Percentiles rank a stretch among this genome's conserved stretches.
phyloP scores from a whole-genome alignment of 2,329 filamentous ascomycete species.

The Coniella vitis region DNA sequence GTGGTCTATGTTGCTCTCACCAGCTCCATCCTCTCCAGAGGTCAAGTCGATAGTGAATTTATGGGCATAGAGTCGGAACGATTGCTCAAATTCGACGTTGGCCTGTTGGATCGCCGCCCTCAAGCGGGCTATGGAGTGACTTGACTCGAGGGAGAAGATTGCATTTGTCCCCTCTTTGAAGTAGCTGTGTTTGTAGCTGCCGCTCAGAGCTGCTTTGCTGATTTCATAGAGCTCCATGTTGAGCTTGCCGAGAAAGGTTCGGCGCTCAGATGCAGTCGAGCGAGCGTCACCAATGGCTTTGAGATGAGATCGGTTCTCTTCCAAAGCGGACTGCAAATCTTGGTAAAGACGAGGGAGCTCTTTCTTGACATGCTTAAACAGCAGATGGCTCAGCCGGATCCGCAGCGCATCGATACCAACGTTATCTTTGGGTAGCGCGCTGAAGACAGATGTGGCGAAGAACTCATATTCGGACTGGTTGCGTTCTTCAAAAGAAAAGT shows the following conservation, averaged over 20 bases:
- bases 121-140: not conserved
- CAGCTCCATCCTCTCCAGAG: too few species aligned
- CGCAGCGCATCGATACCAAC: not conserved
- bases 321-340: not conserved
- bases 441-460: slow-evolving; percentile 3
- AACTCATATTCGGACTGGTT: not conserved
- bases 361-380: slow-evolving; percentile 3
- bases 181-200: not conserved
- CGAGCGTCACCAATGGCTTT: not conserved
- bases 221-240: slow-evolving; percentile 3
- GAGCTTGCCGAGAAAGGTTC: not conserved
- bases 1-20: too few species aligned
- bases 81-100: not conserved
- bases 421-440: not conserved
- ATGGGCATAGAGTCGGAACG: not conserved
- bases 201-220: not conserved
- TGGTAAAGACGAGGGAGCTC: not conserved
- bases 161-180: not conserved
- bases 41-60: not conserved
- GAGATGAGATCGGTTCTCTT: not conserved
- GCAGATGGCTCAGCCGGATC: not conserved
- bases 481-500: not conserved
- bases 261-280: not conserved
- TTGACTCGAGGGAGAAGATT: not conserved
- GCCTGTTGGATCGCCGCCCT: not conserved